Conservation (phyloP, 805 yeast genomes). For the Suhomyces canberraensis region DNA sequence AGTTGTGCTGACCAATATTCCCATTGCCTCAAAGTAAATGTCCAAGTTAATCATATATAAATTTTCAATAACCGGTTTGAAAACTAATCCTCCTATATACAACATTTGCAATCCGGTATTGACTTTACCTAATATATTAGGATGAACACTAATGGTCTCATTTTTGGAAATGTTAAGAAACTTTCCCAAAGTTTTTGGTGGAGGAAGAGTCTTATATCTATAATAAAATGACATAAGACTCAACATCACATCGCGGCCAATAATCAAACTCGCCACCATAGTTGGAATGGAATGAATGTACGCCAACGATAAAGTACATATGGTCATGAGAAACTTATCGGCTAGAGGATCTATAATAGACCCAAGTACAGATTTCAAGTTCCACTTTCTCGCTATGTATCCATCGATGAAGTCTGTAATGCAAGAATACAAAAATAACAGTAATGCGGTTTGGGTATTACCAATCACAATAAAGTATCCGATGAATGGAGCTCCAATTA, state of each 20-base stretch:
- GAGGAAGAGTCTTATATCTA: constrained; percentile 69
- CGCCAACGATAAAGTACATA: constrained; percentile 75
- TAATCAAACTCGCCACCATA: constrained; percentile 59
- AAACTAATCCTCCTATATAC: constrained; percentile 57
- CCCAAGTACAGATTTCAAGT: constrained; percentile 78
- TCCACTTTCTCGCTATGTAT: constrained; percentile 75
- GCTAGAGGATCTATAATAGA: constrained; percentile 94
- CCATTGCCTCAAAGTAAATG: constrained; percentile 23
- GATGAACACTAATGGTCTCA: constrained; percentile 83
- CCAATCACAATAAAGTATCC: constrained; percentile 74
- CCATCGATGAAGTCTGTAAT: constrained; percentile 93
- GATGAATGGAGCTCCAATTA: constrained; percentile 78
- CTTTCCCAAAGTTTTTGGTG: constrained; percentile 68
- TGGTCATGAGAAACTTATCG: constrained; percentile 85
- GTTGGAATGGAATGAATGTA: constrained; percentile 66
- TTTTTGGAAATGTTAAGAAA: constrained; percentile 71
- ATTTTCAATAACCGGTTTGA: constrained; percentile 30
- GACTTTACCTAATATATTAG: constrained; percentile 79
- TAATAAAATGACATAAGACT: constrained; percentile 69
- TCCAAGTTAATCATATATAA: constrained; percentile 13
- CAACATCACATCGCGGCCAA: constrained; percentile 80
- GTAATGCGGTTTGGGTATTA: constrained; percentile 61
- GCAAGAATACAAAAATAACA: constrained; percentile 79
- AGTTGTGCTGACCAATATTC: constrained; percentile 44
- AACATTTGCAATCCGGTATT: constrained; percentile 93